Percentiles rank a stretch among this genome's conserved stretches.
These are phyloP conservation scores for Tolypocladium capitatum DNA, from an alignment of 2,329 filamentous ascomycete genomes.

Conservation along the genomic window DNA sequence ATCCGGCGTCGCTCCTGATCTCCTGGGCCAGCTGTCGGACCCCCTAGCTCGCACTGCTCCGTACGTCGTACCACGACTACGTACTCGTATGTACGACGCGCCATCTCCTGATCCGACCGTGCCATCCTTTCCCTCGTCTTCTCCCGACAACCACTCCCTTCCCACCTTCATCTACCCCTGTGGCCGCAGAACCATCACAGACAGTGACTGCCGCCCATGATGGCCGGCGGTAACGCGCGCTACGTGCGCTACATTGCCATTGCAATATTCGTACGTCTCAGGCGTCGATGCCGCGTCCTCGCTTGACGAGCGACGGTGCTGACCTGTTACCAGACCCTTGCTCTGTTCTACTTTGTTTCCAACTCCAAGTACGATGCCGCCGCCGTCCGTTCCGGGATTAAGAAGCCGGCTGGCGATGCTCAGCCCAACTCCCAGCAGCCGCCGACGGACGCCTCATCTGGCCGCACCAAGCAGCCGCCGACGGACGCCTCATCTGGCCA, in stretches of 20 bases:
- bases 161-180: background rate
- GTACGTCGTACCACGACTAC: background rate
- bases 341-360: constrained; percentile 73
- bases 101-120: background rate
- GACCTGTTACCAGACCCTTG: constrained; percentile 39
- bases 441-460: background rate
- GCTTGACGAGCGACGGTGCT: constrained; percentile 1
- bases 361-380: constrained; percentile 35
- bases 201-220: constrained; percentile 17
- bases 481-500: background rate
- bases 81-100: background rate
- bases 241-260: constrained; percentile 69
- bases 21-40: background rate
- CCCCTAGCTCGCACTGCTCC: background rate
- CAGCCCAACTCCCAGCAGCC: background rate
- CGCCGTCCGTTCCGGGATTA: constrained; percentile 6
- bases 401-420: background rate
- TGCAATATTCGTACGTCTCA: constrained; percentile 61
- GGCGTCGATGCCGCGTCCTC: background rate
- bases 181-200: background rate
- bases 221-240: constrained; percentile 58
- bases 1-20: background rate
- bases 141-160: background rate
- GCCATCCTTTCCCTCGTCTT: background rate
- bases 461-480: constrained; percentile 1